Percentiles rank a stretch among this genome's conserved stretches.
Evolutionary conservation across 371 early-diverging fungal genomes (phyloP).

Genomic region (Rozella allomycis): DNA sequence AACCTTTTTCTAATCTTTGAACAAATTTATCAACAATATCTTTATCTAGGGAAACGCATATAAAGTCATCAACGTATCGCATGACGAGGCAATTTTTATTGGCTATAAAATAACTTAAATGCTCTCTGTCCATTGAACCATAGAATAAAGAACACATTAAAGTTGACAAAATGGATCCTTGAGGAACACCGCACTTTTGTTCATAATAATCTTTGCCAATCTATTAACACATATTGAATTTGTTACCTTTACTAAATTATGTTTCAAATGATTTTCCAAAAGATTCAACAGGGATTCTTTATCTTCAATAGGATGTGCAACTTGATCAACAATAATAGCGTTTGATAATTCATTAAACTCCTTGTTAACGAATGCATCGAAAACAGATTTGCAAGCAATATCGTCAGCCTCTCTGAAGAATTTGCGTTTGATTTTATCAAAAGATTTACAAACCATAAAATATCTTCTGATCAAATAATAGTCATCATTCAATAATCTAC

Average conservation of each 20-base stretch:
- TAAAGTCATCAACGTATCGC: slow-evolving; percentile 57
- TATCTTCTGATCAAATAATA: slow-evolving; percentile 35
- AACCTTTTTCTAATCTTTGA: slow-evolving; percentile 8
- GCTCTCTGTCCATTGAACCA: no score
- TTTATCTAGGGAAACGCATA: slow-evolving; percentile 33
- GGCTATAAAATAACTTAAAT: slow-evolving; percentile 17
- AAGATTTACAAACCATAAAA: slow-evolving; percentile 12
- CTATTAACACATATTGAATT: slow-evolving; percentile 5
- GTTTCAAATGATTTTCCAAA: slow-evolving; percentile 33
- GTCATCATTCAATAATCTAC: slow-evolving; percentile 26
- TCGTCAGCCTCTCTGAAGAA: slow-evolving; percentile 9
- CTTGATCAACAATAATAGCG: slow-evolving; percentile 37
- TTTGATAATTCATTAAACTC: slow-evolving; percentile 18
- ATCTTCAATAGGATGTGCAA: slow-evolving; percentile 7
- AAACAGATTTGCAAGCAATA: slow-evolving; percentile 12
- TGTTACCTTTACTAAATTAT: slow-evolving; percentile 38
- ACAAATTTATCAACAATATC: slow-evolving; percentile 24
- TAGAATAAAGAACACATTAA: no score
- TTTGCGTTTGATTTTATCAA: slow-evolving; percentile 12
- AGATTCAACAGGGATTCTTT: slow-evolving; percentile 10
- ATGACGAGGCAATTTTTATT: slow-evolving; percentile 25
- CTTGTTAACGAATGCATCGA: slow-evolving; percentile 12
- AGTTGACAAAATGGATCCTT: slow-evolving; percentile 63
- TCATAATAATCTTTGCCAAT: slow-evolving; percentile 27
- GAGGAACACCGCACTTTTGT: slow-evolving; percentile 58